Evolutionary conservation across 768 basidiomycete genomes (phyloP).

Genomic region (Mycena vulgaris): DNA sequence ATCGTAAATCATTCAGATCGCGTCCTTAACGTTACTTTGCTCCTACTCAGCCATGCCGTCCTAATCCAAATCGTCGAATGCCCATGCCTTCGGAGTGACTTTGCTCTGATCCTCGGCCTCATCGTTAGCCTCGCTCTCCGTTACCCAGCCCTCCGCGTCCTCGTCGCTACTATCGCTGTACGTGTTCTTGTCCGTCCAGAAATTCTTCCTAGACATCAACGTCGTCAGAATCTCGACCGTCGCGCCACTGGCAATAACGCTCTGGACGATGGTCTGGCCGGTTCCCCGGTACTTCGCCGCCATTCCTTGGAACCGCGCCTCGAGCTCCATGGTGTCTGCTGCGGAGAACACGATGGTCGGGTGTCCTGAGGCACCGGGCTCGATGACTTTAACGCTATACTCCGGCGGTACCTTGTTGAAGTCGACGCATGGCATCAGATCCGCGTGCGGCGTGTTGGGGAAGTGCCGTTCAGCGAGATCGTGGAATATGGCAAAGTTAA

Average conservation of each 20-base stretch:
- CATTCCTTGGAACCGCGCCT: conserved; percentile 51
- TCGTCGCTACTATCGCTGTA: neutral
- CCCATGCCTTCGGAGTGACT: too few species aligned
- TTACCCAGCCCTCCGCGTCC: too few species aligned
- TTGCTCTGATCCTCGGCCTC: too few species aligned
- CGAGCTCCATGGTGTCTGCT: neutral
- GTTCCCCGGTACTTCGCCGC: conserved; percentile 49
- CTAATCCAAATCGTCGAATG: conserved; percentile 3
- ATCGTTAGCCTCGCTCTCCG: too few species aligned
- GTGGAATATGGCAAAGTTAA: conserved; percentile 44
- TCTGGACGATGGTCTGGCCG: conserved; percentile 50
- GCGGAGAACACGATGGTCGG: conserved; percentile 40
- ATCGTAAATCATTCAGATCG: too few species aligned
- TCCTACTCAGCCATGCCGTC: too few species aligned
- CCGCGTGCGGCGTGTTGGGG: conserved; percentile 40
- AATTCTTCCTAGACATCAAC: conserved; percentile 44
- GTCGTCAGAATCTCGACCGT: conserved; percentile 48
- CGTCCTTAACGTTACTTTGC: too few species aligned
- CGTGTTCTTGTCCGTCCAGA: conserved; percentile 43
- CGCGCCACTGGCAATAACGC: conserved; percentile 49
- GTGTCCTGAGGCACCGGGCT: conserved; percentile 26
- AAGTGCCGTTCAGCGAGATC: conserved; percentile 42
- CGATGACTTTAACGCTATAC: conserved; percentile 41
- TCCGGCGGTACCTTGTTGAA: conserved; percentile 46
- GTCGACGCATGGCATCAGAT: conserved; percentile 52